These are phyloP conservation scores for Mycena citricolor DNA, from an alignment of 1,284 basidiomycete species.

Conservation along the genomic window DNA sequence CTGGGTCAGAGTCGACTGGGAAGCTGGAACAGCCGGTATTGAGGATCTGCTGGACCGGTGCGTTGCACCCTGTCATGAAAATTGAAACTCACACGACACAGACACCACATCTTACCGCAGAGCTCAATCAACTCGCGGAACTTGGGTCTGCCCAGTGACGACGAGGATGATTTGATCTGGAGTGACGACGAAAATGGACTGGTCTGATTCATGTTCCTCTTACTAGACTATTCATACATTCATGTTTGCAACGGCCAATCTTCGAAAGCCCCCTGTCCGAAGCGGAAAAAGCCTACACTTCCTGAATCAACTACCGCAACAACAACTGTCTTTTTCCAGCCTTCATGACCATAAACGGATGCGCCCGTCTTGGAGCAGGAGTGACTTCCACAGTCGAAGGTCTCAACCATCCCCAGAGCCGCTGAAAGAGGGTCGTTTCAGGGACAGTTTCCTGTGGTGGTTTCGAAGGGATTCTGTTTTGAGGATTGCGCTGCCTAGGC, in stretches of 20 bases:
- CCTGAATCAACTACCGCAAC: conserved; percentile 91
- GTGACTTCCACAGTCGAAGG: conserved; percentile 28
- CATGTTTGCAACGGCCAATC: conserved; percentile 56
- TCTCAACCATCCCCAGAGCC: conserved; percentile 36
- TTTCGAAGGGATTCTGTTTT: conserved; percentile 18
- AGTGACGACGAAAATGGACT: conserved; percentile 38
- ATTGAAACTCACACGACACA: conserved; percentile 23
- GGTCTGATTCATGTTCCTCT: conserved; percentile 9
- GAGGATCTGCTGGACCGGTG: conserved; percentile 68
- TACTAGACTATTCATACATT: background rate
- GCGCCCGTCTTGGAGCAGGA: conserved; percentile 37
- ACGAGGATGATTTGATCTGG: conserved; percentile 45
- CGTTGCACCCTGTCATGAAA: conserved; percentile 26
- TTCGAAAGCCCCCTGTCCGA: conserved; percentile 84
- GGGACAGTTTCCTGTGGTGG: conserved; percentile 15
- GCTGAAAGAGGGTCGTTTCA: conserved; percentile 23
- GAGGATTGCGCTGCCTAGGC: conserved; percentile 45
- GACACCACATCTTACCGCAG: conserved; percentile 47
- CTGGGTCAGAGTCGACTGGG: conserved; percentile 86
- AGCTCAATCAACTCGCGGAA: conserved; percentile 28
- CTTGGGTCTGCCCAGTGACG: conserved; percentile 43
- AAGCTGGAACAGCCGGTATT: conserved; percentile 64
- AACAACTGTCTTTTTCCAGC: conserved; percentile 84
- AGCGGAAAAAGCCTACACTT: conserved; percentile 86
- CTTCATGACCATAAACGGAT: conserved; percentile 79